Percentiles rank a stretch among this genome's conserved stretches.
phyloP scores from a whole-genome alignment of 2,329 filamentous ascomycete genomes.

The Tolypocladium amazonense region DNA sequence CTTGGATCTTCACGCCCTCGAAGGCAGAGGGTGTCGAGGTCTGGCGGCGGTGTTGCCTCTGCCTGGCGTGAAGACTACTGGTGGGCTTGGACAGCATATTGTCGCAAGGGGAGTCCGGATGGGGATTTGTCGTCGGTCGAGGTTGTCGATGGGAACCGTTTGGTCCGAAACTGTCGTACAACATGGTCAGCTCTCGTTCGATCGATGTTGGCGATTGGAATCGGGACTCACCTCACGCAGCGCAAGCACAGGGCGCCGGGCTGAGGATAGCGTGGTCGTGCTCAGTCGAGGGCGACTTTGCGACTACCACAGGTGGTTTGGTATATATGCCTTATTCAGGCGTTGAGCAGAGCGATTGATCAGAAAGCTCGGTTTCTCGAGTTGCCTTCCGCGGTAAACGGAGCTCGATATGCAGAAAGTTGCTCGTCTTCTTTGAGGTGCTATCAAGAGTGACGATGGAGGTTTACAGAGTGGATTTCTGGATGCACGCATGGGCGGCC shows the following conservation, averaged over 20 bases:
- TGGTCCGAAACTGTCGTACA: slow-evolving; percentile 29
- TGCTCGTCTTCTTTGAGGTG: slow-evolving; percentile 1
- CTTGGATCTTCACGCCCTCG: slow-evolving; percentile 60
- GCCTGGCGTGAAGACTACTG: slow-evolving; percentile 56
- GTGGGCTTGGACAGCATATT: slow-evolving; percentile 71
- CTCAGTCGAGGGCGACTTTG: slow-evolving; percentile 37
- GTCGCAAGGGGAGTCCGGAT: slow-evolving; percentile 63
- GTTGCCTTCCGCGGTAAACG: slow-evolving; percentile 6
- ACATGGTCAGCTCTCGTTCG: slow-evolving; percentile 1
- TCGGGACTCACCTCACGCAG: slow-evolving; percentile 60
- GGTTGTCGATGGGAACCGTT: slow-evolving; percentile 39
- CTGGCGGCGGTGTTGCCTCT: slow-evolving; percentile 63
- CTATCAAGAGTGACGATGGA: slow-evolving; percentile 5
- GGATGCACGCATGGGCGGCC: slow-evolving; percentile 14
- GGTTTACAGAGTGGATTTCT: slow-evolving; percentile 9
- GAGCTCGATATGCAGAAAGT: slow-evolving; percentile 3
- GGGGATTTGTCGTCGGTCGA: slow-evolving; percentile 38
- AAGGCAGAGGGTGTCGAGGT: slow-evolving; percentile 73
- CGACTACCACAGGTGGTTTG: slow-evolving; percentile 7
- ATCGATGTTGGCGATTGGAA: not conserved
- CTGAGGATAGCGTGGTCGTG: slow-evolving; percentile 34
- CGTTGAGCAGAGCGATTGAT: slow-evolving; percentile 8
- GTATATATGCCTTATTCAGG: slow-evolving; percentile 22
- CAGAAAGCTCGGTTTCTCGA: slow-evolving; percentile 9
- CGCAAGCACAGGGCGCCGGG: slow-evolving; percentile 75